Evolutionary conservation across 306 rosid genomes (phyloP), one percentile per base, ranked within the genome.

Genomic region (Vigna reflexopilosa): DNA sequence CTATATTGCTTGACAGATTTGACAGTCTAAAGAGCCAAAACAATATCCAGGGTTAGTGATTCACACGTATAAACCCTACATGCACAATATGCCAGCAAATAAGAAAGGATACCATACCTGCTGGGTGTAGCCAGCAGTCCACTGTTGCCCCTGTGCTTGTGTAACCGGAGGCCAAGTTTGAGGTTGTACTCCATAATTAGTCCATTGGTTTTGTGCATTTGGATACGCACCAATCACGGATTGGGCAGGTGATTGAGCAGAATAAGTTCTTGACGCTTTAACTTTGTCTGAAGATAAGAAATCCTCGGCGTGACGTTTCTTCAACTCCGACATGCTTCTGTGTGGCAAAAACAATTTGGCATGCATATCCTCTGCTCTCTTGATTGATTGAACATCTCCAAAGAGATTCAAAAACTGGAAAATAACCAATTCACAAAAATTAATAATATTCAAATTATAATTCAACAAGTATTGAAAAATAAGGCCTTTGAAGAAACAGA

Each of bases 271-370:
- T 5, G 93, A 83, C 36, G 85, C 64, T 84, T 96, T 96, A 10
- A 91, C 80, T 85, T 91, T 96, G 80, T 96, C 98, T 20, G 99
- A 96, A 52, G 91, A 86, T 22, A 96, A 86, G 79, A 82, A 86
- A 83, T 96, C 99, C 67, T 96, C 99, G 0, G 99, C 94, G n/a
- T 90, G 93, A 70, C 99, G 98, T 79, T 96, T 96, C 83, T 89
- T 96, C 78, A 91, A 85, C 80, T 96, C 99, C 13, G 98, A 87
- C 75, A 88, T 81, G 81, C 99, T 90, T 82, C 97, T 85, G 72
- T 91, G 93, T 32, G 90, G 87, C 79, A 91, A 80, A 91, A 96
- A 96, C 68, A 93, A 88, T 84, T 87, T 96, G 72, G 97, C 97
- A 85, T 96, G 99, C 66, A 93, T 86, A 85, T 91, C 97, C 89